Evolutionary conservation across 2,329 filamentous ascomycete species (phyloP), one percentile per base, ranked within the genome.

Genomic region (Daldinia sp.): DNA sequence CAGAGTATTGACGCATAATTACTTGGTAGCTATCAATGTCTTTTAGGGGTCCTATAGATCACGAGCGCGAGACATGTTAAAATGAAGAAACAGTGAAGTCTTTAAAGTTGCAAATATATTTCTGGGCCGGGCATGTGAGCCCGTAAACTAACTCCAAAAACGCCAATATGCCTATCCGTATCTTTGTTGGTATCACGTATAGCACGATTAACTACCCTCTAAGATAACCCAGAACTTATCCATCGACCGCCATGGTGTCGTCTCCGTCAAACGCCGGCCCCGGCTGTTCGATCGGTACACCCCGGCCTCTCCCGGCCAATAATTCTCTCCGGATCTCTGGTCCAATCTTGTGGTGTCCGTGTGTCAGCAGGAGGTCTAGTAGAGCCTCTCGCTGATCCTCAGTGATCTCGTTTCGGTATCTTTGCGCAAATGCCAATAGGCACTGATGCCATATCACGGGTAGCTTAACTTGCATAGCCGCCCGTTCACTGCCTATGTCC

Each of bases 401-500:
- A 1, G 93, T 97, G 70, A 97, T 94, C 77, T 98, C 94, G 70
- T 97, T 96, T 73, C 93, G 89, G 79, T 98, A 99, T 58, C 94
- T 85, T 79, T 97, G 91, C 23, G 95, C 93, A 79, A 99, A 99
- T 1, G 92, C 90, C 56, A 99, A 80, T 27, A 99, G 82, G 71
- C 91, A 93, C 80, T 98, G 94, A 77, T 99, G 95, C 93, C 94
- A 99, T 58, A 99, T 88, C 6, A 99, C 93, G 0, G 96, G 95
- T 68, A 98, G 77, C 74, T 91, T 92, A 73, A 69, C 83, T 77
- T 76, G 83, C 63, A 77, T 81, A 48, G 86, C 84, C n/a, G 81
- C 81, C 77, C 79, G 59, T 67, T 77, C 60, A 72, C 77, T 76
- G 72, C 61, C 79, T 76, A 76, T 79, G 8, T 82, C 77, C 81